phyloP scores from a whole-genome alignment of 1,284 basidiomycete genomes.

The Melampsora abietis-canadensis region DNA sequence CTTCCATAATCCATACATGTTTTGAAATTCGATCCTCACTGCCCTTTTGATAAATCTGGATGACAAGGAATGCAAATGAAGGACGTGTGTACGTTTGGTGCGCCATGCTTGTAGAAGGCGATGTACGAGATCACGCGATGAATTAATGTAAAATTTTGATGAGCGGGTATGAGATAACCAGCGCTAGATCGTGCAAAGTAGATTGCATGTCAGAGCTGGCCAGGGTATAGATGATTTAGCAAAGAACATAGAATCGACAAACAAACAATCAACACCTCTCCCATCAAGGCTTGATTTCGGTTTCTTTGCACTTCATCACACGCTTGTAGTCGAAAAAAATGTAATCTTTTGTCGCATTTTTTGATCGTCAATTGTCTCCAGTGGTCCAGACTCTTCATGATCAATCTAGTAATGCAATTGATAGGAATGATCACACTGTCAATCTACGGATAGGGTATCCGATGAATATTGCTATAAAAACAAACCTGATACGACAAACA shows the following conservation, averaged over 20 bases:
- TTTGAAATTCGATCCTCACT: slow-evolving; percentile 2
- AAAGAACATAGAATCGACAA: slow-evolving; percentile 14
- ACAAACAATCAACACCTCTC: slow-evolving; percentile 42
- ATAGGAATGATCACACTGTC: background rate
- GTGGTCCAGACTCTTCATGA: slow-evolving; percentile 5
- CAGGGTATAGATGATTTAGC: background rate
- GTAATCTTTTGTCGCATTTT: slow-evolving; percentile 16
- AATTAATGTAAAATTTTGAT: slow-evolving; percentile 5
- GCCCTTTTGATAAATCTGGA: slow-evolving; percentile 1
- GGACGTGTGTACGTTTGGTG: background rate
- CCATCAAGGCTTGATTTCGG: slow-evolving; percentile 3
- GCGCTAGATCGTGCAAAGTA: background rate
- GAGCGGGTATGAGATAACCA: background rate
- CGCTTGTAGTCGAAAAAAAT: background rate
- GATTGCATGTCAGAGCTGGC: background rate
- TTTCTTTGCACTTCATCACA: slow-evolving; percentile 21
- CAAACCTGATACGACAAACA: slow-evolving; percentile 15
- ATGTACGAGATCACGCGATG: background rate
- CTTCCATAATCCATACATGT: background rate
- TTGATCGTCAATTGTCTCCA: slow-evolving; percentile 30
- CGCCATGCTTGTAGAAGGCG: background rate
- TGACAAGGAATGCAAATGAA: background rate
- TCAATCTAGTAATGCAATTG: background rate
- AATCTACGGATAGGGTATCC: background rate
- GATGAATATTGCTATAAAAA: background rate